Percentiles rank a stretch among this genome's conserved stretches.
These are phyloP conservation scores for Ganoderma lucidum DNA, from an alignment of 1,284 basidiomycete species.

Conservation along the genomic window DNA sequence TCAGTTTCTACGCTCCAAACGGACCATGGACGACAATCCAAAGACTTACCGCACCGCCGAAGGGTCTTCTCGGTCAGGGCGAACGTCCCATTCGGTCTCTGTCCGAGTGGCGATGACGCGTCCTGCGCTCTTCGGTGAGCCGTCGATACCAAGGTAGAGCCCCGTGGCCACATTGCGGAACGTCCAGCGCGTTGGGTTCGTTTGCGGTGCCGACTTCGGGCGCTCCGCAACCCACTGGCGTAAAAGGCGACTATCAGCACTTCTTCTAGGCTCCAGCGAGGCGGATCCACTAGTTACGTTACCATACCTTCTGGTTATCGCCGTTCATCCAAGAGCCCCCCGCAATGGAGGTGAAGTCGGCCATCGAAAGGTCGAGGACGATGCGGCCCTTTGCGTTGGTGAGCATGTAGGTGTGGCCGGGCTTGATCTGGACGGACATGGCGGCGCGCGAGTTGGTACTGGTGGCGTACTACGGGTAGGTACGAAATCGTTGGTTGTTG, in stretches of 20 bases:
- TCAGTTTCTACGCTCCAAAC: background rate
- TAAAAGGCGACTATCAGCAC: constrained; percentile 12
- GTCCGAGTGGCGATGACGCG: constrained; percentile 44
- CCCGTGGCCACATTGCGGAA: constrained; percentile 49
- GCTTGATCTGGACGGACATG: constrained; percentile 22
- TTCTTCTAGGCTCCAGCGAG: background rate
- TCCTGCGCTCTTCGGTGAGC: constrained; percentile 27
- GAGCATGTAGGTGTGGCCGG: constrained; percentile 49
- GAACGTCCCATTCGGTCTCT: constrained; percentile 41
- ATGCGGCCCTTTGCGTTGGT: constrained; percentile 55
- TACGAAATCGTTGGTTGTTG: background rate
- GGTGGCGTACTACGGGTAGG: background rate
- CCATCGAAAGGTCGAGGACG: constrained; percentile 59
- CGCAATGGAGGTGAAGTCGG: constrained; percentile 54
- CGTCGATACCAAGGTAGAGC: constrained; percentile 48
- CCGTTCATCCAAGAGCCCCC: constrained; percentile 52
- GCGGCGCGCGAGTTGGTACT: background rate
- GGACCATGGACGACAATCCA: background rate
- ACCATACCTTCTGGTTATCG: constrained; percentile 56
- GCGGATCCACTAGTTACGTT: background rate
- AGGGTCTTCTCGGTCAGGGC: constrained; percentile 29
- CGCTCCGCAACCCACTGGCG: constrained; percentile 54
- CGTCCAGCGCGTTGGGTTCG: constrained; percentile 41
- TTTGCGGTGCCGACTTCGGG: constrained; percentile 32
- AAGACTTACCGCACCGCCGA: constrained; percentile 28